Conservation (phyloP, 768 basidiomycete genomes). For the Pisolithus marmoratus region DNA sequence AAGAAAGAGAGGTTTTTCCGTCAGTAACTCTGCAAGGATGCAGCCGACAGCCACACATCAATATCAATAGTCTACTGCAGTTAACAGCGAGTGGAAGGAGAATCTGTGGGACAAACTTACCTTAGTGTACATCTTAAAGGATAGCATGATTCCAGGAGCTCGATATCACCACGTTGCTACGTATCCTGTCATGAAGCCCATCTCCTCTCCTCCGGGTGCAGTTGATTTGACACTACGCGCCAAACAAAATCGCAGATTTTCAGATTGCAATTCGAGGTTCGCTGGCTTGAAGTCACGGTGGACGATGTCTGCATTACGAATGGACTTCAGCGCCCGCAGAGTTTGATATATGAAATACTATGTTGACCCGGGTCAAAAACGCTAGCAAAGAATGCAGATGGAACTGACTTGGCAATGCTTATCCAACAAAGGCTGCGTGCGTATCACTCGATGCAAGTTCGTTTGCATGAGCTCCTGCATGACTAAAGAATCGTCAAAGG, state of each 20-base stretch:
- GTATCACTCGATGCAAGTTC: constrained; percentile 85
- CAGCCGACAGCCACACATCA: constrained; percentile 74
- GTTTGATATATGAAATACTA: constrained; percentile 83
- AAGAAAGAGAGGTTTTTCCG: constrained; percentile 78
- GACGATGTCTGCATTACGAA: constrained; percentile 81
- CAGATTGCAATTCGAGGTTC: constrained; percentile 82
- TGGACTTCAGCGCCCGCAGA: constrained; percentile 80
- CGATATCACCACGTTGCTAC: constrained; percentile 93
- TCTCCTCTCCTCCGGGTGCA: constrained; percentile 51
- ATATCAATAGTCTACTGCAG: constrained; percentile 55
- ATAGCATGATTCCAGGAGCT: constrained; percentile 92
- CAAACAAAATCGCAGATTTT: constrained; percentile 86
- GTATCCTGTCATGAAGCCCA: constrained; percentile 73
- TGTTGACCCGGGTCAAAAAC: constrained; percentile 8
- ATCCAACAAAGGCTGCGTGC: constrained; percentile 87
- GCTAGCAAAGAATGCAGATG: neutral
- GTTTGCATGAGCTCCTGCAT: constrained; percentile 90
- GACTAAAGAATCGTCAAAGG: constrained; percentile 34
- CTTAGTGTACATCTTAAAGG: constrained; percentile 86
- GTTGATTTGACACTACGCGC: constrained; percentile 59
- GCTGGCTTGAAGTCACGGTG: constrained; percentile 81
- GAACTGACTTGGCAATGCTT: constrained; percentile 71
- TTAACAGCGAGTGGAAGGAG: constrained; percentile 2
- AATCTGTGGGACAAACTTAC: constrained; percentile 27
- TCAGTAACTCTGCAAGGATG: constrained; percentile 78